Conservation (phyloP, 2,329 filamentous ascomycete genomes). For the Cercospora sp. region DNA sequence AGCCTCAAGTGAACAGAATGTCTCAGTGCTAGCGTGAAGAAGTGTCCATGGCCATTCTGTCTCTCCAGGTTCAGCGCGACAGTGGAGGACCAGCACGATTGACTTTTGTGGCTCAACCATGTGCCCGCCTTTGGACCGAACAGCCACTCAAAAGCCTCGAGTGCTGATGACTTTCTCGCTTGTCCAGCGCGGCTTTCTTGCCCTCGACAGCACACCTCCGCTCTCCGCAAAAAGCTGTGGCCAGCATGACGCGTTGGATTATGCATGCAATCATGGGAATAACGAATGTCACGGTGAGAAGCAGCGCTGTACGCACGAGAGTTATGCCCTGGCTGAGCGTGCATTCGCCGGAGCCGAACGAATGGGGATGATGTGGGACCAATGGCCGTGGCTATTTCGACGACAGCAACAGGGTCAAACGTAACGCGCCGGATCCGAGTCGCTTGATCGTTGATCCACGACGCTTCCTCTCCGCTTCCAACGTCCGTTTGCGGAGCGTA, state of each 20-base stretch:
- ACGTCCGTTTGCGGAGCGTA: not conserved
- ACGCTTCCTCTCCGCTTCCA: not conserved
- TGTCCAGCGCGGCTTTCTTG: not conserved
- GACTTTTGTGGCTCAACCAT: slow-evolving; percentile 15
- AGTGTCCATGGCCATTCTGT: not conserved
- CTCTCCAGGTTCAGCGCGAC: not conserved
- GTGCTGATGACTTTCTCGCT: not conserved
- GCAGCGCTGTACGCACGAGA: not conserved
- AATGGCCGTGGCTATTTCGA: slow-evolving; percentile 1
- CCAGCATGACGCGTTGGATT: slow-evolving; percentile 1
- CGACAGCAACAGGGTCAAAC: not conserved
- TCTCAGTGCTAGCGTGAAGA: not conserved
- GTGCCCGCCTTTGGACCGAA: slow-evolving; percentile 11
- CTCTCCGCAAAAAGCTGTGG: not conserved
- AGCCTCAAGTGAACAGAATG: not conserved
- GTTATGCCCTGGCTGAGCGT: not conserved
- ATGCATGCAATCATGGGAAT: not conserved
- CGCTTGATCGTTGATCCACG: slow-evolving; percentile 5
- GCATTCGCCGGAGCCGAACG: slow-evolving; percentile 3
- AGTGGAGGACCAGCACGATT: slow-evolving; percentile 6
- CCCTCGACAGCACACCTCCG: slow-evolving; percentile 1
- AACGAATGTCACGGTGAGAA: not conserved
- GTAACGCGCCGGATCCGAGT: slow-evolving; percentile 3
- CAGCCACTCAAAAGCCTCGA: not conserved
- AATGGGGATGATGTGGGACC: not conserved